These are phyloP conservation scores for Spinellus fusiger DNA, from an alignment of 192 early-diverging fungal species.

Conservation along the genomic window DNA sequence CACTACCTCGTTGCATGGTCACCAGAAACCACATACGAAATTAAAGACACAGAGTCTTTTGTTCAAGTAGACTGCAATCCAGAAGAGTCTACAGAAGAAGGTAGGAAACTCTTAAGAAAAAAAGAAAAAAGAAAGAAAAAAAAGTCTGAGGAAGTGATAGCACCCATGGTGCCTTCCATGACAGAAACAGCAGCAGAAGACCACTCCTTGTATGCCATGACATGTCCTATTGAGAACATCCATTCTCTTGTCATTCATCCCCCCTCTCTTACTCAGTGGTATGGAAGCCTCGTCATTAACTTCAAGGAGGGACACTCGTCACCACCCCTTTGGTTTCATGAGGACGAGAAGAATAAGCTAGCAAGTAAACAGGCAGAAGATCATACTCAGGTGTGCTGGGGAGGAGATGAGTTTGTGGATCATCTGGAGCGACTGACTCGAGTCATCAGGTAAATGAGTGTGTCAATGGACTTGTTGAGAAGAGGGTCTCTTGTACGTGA, in stretches of 20 bases:
- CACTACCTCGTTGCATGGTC: conserved; percentile 68
- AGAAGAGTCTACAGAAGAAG: conserved; percentile 22
- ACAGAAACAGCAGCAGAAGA: conserved; percentile 3
- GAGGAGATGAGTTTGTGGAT: conserved; percentile 63
- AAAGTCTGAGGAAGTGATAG: background rate
- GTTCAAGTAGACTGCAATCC: conserved; percentile 54
- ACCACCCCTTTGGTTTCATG: conserved; percentile 70
- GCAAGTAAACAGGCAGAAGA: conserved; percentile 14
- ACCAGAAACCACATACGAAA: conserved; percentile 56
- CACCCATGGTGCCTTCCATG: conserved; percentile 6
- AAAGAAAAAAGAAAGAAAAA: background rate
- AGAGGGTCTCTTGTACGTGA: background rate
- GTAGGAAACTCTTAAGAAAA: background rate
- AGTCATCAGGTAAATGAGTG: conserved; percentile 29
- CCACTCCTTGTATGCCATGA: conserved; percentile 54
- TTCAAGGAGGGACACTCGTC: conserved; percentile 54
- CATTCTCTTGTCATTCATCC: conserved; percentile 59
- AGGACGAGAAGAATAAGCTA: conserved; percentile 51
- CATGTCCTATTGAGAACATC: conserved; percentile 49
- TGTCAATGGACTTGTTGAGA: background rate
- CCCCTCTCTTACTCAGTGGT: conserved; percentile 61
- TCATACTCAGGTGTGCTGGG: conserved; percentile 45
- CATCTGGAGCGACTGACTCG: conserved; percentile 37
- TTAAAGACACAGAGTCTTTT: conserved; percentile 54
- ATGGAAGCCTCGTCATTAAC: conserved; percentile 64